These are phyloP conservation scores for Ceratocystis cacaofunesta DNA, from an alignment of 2,329 filamentous ascomycete genomes.

Conservation along the genomic window DNA sequence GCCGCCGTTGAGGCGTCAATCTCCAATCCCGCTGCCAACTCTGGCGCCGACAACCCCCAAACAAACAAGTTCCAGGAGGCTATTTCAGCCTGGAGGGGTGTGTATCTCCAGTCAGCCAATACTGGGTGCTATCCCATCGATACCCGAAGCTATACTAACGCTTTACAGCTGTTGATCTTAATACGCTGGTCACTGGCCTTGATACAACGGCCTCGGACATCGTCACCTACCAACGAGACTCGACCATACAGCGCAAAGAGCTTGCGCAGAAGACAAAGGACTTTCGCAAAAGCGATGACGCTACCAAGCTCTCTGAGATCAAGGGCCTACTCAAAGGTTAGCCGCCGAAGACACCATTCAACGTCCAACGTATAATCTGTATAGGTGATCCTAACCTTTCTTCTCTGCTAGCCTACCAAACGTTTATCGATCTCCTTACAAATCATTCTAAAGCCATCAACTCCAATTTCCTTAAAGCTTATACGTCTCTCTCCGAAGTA, in stretches of 20 bases:
- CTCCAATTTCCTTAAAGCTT: conserved; percentile 81
- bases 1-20: conserved; percentile 22
- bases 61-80: conserved; percentile 82
- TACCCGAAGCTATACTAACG: conserved; percentile 10
- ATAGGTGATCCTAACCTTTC: not conserved
- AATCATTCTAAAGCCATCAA: conserved; percentile 93
- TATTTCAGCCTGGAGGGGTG: conserved; percentile 93
- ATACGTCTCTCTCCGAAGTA: conserved; percentile 85
- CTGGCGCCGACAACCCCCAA: conserved; percentile 41
- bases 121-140: conserved; percentile 5
- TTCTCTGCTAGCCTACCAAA: conserved; percentile 64
- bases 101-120: conserved; percentile 11
- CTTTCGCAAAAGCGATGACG: conserved; percentile 85
- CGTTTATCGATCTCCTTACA: conserved; percentile 89
- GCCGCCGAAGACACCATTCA: not conserved
- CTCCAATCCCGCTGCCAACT: conserved; percentile 21
- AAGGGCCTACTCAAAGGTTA: conserved; percentile 77
- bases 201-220: conserved; percentile 93
- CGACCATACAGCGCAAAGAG: conserved; percentile 91
- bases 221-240: conserved; percentile 81
- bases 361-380: not conserved
- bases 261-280: conserved; percentile 98
- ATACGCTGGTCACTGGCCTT: conserved; percentile 65
- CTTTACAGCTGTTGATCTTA: conserved; percentile 64
- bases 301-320: conserved; percentile 71